Percentiles rank a stretch among this genome's conserved stretches.
Conservation (phyloP, 164 flowering plant genomes). For the Santalum album region DNA sequence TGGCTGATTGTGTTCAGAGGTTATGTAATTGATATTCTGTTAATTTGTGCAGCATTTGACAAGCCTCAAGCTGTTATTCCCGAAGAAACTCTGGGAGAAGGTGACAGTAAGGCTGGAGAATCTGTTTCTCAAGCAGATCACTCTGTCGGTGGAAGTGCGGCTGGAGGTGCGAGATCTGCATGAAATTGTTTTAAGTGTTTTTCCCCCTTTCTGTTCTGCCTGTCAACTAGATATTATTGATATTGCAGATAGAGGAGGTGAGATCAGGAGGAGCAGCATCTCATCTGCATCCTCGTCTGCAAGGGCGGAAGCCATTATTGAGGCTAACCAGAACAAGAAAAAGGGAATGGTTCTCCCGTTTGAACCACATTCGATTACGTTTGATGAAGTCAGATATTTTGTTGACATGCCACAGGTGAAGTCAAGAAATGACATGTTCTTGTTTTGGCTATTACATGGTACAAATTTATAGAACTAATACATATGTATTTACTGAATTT, state of each 20-base stretch:
- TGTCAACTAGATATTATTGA: neutral
- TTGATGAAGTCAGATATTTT: conserved; percentile 31
- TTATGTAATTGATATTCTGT: neutral
- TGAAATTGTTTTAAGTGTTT: neutral
- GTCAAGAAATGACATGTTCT: too few species aligned
- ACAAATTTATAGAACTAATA: neutral
- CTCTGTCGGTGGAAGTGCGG: neutral
- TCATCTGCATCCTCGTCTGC: conserved; percentile 10
- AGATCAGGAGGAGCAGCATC: neutral
- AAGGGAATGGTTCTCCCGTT: conserved; percentile 36
- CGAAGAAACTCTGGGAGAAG: conserved; percentile 7
- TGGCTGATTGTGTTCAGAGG: neutral
- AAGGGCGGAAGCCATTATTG: conserved; percentile 8
- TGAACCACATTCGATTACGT: conserved; percentile 29
- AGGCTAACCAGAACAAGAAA: conserved; percentile 8
- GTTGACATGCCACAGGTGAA: conserved; percentile 45
- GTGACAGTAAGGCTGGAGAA: conserved; percentile 9
- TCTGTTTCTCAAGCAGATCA: neutral
- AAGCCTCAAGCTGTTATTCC: conserved; percentile 16
- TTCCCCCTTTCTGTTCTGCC: neutral
- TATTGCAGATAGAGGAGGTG: neutral
- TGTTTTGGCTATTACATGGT: neutral
- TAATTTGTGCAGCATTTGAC: conserved; percentile 14
- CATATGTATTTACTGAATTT: neutral
- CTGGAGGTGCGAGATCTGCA: conserved; percentile 2